Base-by-base conservation (phyloP, 176 grass and related monocot genomes). In the Chloris gayana region DNA sequence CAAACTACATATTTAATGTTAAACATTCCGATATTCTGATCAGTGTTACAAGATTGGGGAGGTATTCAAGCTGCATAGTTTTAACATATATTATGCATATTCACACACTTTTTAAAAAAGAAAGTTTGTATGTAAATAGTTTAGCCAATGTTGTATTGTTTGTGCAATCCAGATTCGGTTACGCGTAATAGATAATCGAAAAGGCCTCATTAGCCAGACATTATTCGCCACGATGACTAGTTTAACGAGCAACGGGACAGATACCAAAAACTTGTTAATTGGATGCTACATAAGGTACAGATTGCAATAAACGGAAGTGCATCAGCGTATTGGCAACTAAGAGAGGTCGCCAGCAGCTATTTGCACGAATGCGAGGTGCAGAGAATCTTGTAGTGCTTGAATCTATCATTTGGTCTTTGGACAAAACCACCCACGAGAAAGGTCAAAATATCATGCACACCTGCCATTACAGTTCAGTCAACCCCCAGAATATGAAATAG, bases 321-420 rank as follows among this genome's bases (percentile, higher is more conserved):
- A 74, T 83, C 49, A 69, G 38, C 80, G 46, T 79, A 66, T 73
- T 35, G 81, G 80, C 60, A 74, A 83, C 74, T 73, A 88, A 9
- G 80, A 73, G 67, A 56, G 80, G 59, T 13, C 33, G 46, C 47
- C 57, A 76, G 25, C 47, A 17, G 44, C 44, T 37, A 37, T 37
- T 37, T 37, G 35, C 35, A 10, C 41, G 41, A 44, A 44, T 44
- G 11, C 35, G 35, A 37, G 35, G 35, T 37, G 35, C 35, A 37
- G 5, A 44, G 79, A 83, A 86, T 77, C 69, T 74, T 22, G 65
- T 46, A 64, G 76, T 81, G 78, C 38, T 0, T 74, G 72, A 77
- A 63, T 56, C 45, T 15, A 47, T 17, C 45, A 18, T 50, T 50
- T 50, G 4, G 14, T 53, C 33, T 30, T 42, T 32, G 8, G 10